These are phyloP conservation scores for Penicillium salamii DNA, from an alignment of 495 filamentous ascomycete species.

Conservation along the genomic window DNA sequence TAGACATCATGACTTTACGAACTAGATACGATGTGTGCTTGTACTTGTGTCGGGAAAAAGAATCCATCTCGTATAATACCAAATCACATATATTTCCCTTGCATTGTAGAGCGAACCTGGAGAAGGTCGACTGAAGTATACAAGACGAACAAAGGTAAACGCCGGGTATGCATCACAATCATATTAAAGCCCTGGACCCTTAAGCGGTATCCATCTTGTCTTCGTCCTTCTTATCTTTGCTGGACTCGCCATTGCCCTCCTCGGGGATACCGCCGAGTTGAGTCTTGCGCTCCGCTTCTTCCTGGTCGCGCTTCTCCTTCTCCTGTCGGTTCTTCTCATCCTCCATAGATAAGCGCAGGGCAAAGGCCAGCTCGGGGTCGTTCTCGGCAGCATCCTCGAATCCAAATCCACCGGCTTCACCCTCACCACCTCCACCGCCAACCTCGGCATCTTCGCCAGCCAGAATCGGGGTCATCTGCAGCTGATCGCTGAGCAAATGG, in stretches of 20 bases:
- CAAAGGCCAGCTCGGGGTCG: slow-evolving; percentile 91
- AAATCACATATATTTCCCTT: slow-evolving; percentile 23
- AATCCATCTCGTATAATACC: slow-evolving; percentile 20
- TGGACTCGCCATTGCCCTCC: slow-evolving; percentile 71
- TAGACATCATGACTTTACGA: slow-evolving; percentile 30
- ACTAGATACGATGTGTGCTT: slow-evolving; percentile 20
- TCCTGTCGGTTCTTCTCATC: slow-evolving; percentile 94
- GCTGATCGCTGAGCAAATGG: slow-evolving; percentile 85
- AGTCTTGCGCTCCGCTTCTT: slow-evolving; percentile 66
- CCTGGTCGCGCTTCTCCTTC: slow-evolving; percentile 72
- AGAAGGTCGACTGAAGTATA: slow-evolving; percentile 23
- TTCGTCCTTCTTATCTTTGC: slow-evolving; percentile 63
- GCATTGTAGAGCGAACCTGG: slow-evolving; percentile 10
- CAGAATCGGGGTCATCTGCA: slow-evolving; percentile 89
- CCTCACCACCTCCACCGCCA: slow-evolving; percentile 50
- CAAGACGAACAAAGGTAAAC: slow-evolving; percentile 30
- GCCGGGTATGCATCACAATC: slow-evolving; percentile 47
- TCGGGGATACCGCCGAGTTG: slow-evolving; percentile 80
- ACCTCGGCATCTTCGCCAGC: slow-evolving; percentile 65
- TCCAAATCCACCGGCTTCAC: slow-evolving; percentile 67
- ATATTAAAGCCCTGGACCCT: slow-evolving; percentile 20
- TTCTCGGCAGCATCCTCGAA: slow-evolving; percentile 56
- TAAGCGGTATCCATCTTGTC: slow-evolving; percentile 75
- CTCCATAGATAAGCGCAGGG: slow-evolving; percentile 96
- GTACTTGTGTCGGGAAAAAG: slow-evolving; percentile 4